Conservation (phyloP, 2,329 filamentous ascomycete species). For the Aquanectria penicillioides region DNA sequence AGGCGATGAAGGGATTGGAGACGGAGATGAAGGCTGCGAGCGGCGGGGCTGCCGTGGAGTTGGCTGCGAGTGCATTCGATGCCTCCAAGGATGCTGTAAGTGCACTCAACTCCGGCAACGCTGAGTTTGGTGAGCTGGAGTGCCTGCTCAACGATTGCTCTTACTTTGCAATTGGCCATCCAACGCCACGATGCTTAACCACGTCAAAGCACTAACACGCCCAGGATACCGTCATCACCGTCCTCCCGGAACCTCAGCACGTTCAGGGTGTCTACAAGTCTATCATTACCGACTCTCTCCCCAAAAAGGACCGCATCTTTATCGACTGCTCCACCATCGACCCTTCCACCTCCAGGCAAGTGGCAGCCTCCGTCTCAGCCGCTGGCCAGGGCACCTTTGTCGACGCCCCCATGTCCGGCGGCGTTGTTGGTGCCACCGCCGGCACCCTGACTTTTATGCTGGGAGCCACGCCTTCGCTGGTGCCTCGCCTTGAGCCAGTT, state of each 20-base stretch:
- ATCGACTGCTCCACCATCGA: constrained; percentile 99
- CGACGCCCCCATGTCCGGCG: constrained; percentile 96
- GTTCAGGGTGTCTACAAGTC: constrained; percentile 84
- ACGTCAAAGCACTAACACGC: constrained; percentile 8
- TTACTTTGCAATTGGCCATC: neutral
- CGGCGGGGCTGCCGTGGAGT: constrained; percentile 57
- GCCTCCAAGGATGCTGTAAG: constrained; percentile 64
- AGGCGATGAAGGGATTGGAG: constrained; percentile 57
- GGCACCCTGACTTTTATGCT: constrained; percentile 97
- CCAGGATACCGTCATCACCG: constrained; percentile 87
- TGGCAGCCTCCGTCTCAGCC: constrained; percentile 74
- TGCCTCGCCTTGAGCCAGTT: constrained; percentile 73
- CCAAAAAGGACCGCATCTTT: constrained; percentile 75
- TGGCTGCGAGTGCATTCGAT: constrained; percentile 57
- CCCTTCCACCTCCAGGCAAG: constrained; percentile 81
- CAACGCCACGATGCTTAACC: neutral
- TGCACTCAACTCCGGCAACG: constrained; percentile 17
- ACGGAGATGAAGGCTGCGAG: constrained; percentile 57
- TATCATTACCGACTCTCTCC: constrained; percentile 70
- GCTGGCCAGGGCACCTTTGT: constrained; percentile 81
- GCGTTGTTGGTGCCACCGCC: constrained; percentile 88
- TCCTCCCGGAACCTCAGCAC: constrained; percentile 88
- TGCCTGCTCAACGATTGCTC: too few species aligned
- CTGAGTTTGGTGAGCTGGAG: neutral
- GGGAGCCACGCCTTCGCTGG: constrained; percentile 70